These are phyloP conservation scores for Nicotiana otophora DNA, from an alignment of 257 asterid species.

Conservation along the genomic window DNA sequence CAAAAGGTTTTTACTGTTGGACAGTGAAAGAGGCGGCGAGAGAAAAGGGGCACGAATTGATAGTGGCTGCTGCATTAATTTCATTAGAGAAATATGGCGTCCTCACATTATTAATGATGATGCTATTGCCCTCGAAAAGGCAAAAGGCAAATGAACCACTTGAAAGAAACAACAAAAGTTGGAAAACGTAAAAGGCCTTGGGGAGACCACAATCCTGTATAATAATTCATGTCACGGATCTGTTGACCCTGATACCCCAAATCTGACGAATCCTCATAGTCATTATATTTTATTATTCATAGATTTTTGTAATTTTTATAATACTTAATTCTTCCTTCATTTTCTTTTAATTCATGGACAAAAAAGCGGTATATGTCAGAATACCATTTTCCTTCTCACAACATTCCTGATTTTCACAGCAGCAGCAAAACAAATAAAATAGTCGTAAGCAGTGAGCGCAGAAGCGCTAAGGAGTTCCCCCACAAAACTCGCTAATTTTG, in stretches of 20 bases:
- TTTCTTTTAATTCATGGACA: not conserved
- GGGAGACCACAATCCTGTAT: not conserved
- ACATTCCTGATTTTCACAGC: not conserved
- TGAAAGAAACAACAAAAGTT: not conserved
- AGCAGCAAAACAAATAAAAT: not conserved
- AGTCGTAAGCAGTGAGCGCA: slow-evolving; percentile 6
- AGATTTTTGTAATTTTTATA: not conserved
- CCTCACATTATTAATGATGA: too few relatives aligned
- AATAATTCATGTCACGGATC: not conserved
- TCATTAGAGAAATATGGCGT: too few relatives aligned
- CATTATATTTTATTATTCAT: not conserved
- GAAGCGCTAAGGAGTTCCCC: not conserved
- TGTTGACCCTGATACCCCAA: not conserved
- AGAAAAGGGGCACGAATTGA: not conserved
- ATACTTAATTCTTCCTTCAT: not conserved
- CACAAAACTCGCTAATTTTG: not conserved
- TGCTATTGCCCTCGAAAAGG: not conserved
- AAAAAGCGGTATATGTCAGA: too few relatives aligned
- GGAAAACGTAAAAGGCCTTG: not conserved
- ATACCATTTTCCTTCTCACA: too few relatives aligned
- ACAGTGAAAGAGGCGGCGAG: not conserved
- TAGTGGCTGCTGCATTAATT: not conserved
- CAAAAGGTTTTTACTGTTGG: too few relatives aligned
- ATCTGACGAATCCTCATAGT: not conserved
- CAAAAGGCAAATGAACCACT: not conserved